Evolutionary conservation across 306 rosid genomes (phyloP), one percentile per base, ranked within the genome.

Genomic region (Herpetospermum pedunculosum): DNA sequence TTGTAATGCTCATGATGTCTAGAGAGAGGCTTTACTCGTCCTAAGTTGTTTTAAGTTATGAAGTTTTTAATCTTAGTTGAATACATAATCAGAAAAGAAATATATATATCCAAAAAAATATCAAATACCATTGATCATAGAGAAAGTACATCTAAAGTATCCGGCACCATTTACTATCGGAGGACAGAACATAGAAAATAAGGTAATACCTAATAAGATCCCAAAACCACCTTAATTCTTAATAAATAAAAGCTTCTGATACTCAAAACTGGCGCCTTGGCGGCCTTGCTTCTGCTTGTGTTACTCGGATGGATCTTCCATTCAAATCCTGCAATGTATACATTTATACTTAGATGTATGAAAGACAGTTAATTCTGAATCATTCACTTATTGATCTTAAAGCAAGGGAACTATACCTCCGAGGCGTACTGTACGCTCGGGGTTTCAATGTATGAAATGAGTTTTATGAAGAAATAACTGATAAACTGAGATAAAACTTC

Each of bases 241-340:
- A 12, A 7, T 4, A 30, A 16, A 10, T 1, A 41, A 41, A 67
- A 41, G 72, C 74, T 69, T 18, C 57, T 44, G 74, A 44, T 44
- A 44, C 72, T 89, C 83, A 91, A 83, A 80, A 89, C 50, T 80
- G 81, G 23, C 86, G 95, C 83, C 81, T 85, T 57, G 90, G 91
- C 84, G 88, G 92, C 85, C 77, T 89, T 23, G 88, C 76, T 76
- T 88, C 99, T 7, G 97, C 99, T 3, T 32, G 21, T 0, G 92
- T 80, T 23, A 94, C 99, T 4, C 96, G 82, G 8, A 94, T 86
- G 76, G 89, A 8, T 83, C 99, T 89, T 59, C 99, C 99, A 73
- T 84, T 80, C 80, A 94, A 78, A 80, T 94, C 99, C 96, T 94
- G 83, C 79, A 80, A 26, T 52, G 80, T 29, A 73, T 4, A 76